Evolutionary conservation across 192 early-diverging fungal species (phyloP).

Genomic region (Coemansia sp.): DNA sequence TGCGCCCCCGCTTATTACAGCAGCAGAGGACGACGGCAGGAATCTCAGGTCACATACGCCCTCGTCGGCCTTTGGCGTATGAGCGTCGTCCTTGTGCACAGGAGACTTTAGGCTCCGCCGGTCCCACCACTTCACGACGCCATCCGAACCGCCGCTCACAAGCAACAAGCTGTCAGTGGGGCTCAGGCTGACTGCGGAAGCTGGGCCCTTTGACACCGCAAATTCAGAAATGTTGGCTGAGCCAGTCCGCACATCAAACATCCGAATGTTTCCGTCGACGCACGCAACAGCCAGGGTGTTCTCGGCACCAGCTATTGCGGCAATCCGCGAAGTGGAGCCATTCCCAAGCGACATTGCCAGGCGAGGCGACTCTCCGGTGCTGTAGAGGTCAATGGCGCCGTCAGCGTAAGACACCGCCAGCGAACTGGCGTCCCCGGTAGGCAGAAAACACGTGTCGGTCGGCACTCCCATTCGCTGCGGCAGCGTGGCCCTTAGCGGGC

Average conservation of each 20-base stretch:
- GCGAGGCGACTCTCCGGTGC: neutral
- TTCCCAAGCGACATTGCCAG: neutral
- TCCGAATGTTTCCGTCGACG: neutral
- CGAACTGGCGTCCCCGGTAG: neutral
- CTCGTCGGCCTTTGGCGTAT: conserved; percentile 40
- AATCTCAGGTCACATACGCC: conserved; percentile 24
- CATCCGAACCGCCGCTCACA: conserved; percentile 38
- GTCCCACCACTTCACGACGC: conserved; percentile 50
- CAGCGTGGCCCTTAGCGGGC: conserved; percentile 2
- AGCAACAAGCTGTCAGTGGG: neutral
- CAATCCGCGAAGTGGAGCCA: neutral
- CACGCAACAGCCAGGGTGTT: neutral
- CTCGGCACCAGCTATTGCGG: neutral
- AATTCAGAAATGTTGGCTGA: too few species aligned
- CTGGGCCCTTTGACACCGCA: too few species aligned
- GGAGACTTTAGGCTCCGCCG: conserved; percentile 7
- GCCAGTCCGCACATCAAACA: neutral
- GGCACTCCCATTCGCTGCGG: neutral
- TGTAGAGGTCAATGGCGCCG: conserved; percentile 25
- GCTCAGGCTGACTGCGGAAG: conserved; percentile 16
- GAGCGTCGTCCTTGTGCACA: conserved; percentile 13
- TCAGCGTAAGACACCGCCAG: conserved; percentile 16
- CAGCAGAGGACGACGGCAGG: neutral
- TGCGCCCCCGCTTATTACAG: conserved; percentile 30
- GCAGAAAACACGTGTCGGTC: conserved; percentile 17